phyloP scores from a whole-genome alignment of 257 asterid genomes.

The Osmanthus fragrans region DNA sequence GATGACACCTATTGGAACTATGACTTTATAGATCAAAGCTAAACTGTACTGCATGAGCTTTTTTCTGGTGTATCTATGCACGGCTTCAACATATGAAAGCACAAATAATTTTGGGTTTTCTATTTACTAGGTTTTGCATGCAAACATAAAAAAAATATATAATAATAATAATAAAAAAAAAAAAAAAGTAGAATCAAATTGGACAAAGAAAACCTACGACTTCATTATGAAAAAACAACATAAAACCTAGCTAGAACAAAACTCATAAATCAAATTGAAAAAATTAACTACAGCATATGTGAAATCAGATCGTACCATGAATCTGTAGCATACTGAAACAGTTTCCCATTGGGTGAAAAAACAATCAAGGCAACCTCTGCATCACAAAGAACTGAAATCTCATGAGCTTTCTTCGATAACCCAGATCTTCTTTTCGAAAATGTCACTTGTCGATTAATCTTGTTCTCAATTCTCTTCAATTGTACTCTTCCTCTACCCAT shows the following conservation, averaged over 20 bases:
- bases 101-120: too few relatives aligned
- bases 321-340: constrained; percentile 73
- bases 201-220: too few relatives aligned
- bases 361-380: constrained; percentile 84
- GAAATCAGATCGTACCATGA: constrained; percentile 48
- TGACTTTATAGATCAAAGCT: too few relatives aligned
- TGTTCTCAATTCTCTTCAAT: constrained; percentile 84
- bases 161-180: too few relatives aligned
- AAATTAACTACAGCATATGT: not conserved
- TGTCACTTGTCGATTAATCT: constrained; percentile 81
- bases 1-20: too few relatives aligned
- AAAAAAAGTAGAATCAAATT: too few relatives aligned
- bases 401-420: constrained; percentile 74
- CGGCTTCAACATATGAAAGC: too few relatives aligned
- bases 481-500: constrained; percentile 92
- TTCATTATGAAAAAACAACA: not conserved
- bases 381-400: constrained; percentile 86
- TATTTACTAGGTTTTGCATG: too few relatives aligned
- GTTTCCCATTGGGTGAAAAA: constrained; percentile 78
- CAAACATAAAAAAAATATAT: too few relatives aligned
- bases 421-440: constrained; percentile 80
- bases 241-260: not conserved
- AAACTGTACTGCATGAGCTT: too few relatives aligned
- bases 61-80: too few relatives aligned
- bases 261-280: not conserved